These are phyloP conservation scores for Alternaria angustiovoidea DNA, from an alignment of 2,329 filamentous ascomycete species.

Conservation along the genomic window DNA sequence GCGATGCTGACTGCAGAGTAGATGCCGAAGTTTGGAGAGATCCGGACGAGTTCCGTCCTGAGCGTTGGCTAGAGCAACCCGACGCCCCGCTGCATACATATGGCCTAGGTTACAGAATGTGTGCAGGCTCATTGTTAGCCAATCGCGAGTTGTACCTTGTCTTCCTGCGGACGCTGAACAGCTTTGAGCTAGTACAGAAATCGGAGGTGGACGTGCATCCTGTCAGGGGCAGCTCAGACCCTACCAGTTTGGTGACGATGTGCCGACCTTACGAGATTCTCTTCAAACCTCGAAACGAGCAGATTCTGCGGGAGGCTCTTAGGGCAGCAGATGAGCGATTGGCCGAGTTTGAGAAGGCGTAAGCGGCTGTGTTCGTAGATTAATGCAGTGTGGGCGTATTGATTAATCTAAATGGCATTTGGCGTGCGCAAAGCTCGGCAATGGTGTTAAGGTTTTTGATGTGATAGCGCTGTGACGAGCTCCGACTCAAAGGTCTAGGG, in stretches of 20 bases:
- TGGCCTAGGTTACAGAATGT: slow-evolving; percentile 73
- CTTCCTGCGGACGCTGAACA: slow-evolving; percentile 68
- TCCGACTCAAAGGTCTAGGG: too few relatives aligned
- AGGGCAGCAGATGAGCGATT: slow-evolving; percentile 40
- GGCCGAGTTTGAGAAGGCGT: slow-evolving; percentile 23
- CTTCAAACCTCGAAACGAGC: slow-evolving; percentile 64
- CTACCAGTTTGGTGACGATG: slow-evolving; percentile 69
- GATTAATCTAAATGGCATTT: neutral
- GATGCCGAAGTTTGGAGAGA: slow-evolving; percentile 67
- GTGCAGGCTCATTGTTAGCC: slow-evolving; percentile 68
- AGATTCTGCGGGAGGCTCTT: slow-evolving; percentile 55
- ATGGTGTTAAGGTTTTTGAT: too few relatives aligned
- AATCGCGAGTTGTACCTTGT: slow-evolving; percentile 72
- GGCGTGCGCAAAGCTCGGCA: neutral
- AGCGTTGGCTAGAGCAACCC: slow-evolving; percentile 70
- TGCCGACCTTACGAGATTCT: slow-evolving; percentile 65
- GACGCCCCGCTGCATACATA: slow-evolving; percentile 72
- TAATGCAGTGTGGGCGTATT: neutral
- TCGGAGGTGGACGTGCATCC: slow-evolving; percentile 67
- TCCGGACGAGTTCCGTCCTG: slow-evolving; percentile 66
- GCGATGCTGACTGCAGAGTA: slow-evolving; percentile 16
- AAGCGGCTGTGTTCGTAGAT: neutral
- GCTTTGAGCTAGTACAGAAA: slow-evolving; percentile 65
- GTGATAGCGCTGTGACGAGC: too few relatives aligned
- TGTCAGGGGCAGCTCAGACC: slow-evolving; percentile 66